These are phyloP conservation scores for Medicago truncatula DNA, from an alignment of 306 rosid genomes.

Conservation along the genomic window MtrunA17r5.0-ANR NC_053043.1:33779501-33780000, in stretches of 20 bases:
- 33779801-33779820: slow-evolving; percentile 47
- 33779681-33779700: slow-evolving; percentile 87
- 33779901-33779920: slow-evolving; percentile 98
- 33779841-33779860: slow-evolving; percentile 86
- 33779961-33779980: slow-evolving; percentile 75
- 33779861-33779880: slow-evolving; percentile 96
- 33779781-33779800: slow-evolving; percentile 8
- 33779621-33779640: slow-evolving; percentile 87
- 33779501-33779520: slow-evolving; percentile 16
- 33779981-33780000: slow-evolving; percentile 13
- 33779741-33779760: slow-evolving; percentile 35
- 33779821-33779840: slow-evolving; percentile 95
- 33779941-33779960: slow-evolving; percentile 90
- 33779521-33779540: slow-evolving; percentile 33
- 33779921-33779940: slow-evolving; percentile 95
- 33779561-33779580: slow-evolving; percentile 82
- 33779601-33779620: slow-evolving; percentile 91
- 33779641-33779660: slow-evolving; percentile 71
- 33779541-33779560: slow-evolving; percentile 20
- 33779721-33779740: slow-evolving; percentile 65
- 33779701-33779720: slow-evolving; percentile 90
- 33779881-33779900: slow-evolving; percentile 95
- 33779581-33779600: slow-evolving; percentile 83
- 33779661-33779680: slow-evolving; percentile 89
- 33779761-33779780: slow-evolving; percentile 18